A percentile compares a stretch with the other conserved stretches of the same genome.
Evolutionary conservation across 495 filamentous ascomycete species (phyloP).

Genomic region (Darksidea phi): DNA sequence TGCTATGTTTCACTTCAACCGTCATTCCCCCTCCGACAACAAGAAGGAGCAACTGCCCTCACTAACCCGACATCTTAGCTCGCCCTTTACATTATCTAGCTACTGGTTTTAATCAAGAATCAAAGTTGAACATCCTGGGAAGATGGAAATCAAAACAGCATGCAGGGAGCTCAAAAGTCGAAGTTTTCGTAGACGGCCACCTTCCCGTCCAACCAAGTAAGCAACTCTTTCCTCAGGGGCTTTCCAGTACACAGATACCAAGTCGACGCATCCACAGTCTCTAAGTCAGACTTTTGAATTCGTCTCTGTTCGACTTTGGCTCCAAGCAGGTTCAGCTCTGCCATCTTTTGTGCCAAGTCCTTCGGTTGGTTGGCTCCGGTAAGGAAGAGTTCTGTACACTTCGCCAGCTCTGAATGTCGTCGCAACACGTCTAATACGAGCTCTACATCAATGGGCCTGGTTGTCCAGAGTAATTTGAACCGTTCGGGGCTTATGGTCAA

Average conservation of each 20-base stretch:
- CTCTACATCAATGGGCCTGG: slow-evolving; percentile 59
- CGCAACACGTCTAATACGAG: slow-evolving; percentile 61
- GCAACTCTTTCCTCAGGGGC: slow-evolving; percentile 54
- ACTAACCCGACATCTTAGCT: no score
- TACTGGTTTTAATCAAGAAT: neutral
- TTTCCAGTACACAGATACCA: slow-evolving; percentile 70
- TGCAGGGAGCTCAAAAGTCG: slow-evolving; percentile 51
- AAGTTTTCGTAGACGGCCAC: slow-evolving; percentile 69
- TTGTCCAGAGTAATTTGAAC: slow-evolving; percentile 64
- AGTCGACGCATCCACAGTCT: slow-evolving; percentile 40
- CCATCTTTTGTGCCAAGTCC: slow-evolving; percentile 36
- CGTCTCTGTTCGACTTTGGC: slow-evolving; percentile 49
- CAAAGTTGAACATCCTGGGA: neutral
- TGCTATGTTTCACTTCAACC: no score
- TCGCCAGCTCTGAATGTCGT: slow-evolving; percentile 51
- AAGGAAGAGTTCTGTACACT: slow-evolving; percentile 58
- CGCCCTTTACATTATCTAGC: no score
- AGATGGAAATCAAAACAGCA: neutral
- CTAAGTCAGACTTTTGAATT: slow-evolving; percentile 47
- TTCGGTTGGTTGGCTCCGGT: slow-evolving; percentile 49
- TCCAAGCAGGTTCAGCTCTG: slow-evolving; percentile 42
- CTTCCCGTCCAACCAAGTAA: slow-evolving; percentile 64
- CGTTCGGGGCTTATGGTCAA: slow-evolving; percentile 44
- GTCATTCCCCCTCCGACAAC: no score
- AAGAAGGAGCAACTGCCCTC: no score